Evolutionary conservation across 345 rosid genomes (phyloP).

Genomic region (Alliaria petiolata): DNA sequence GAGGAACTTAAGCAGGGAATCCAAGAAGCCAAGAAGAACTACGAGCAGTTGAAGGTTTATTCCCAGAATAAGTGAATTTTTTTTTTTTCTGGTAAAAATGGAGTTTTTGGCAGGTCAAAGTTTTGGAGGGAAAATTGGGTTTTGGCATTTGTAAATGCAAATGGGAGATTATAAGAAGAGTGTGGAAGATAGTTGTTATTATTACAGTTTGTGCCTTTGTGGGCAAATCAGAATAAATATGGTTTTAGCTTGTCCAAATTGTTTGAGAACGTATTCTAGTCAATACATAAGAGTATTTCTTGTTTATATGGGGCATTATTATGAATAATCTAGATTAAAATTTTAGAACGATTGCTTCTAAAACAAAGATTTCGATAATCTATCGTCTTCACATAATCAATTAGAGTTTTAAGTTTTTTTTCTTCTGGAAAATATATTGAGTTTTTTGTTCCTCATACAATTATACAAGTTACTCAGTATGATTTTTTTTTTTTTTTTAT

Average conservation of each 20-base stretch:
- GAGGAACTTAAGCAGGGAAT: conserved; percentile 45
- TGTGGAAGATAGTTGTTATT: not conserved
- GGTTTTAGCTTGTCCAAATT: not conserved
- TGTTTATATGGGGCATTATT: not conserved
- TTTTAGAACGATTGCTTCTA: not conserved
- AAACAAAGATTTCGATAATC: no score
- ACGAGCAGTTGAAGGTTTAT: conserved; percentile 34
- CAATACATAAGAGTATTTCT: not conserved
- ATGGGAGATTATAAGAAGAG: conserved; percentile 15
- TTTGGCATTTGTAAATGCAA: conserved; percentile 33
- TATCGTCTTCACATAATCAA: no score
- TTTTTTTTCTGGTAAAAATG: not conserved
- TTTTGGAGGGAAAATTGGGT: conserved; percentile 20
- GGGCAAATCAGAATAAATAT: not conserved
- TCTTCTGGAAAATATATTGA: no score
- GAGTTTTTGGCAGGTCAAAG: not conserved
- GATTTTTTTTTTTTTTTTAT: no score
- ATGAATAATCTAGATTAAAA: not conserved
- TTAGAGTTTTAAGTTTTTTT: no score
- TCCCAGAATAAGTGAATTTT: not conserved
- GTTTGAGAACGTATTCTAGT: not conserved
- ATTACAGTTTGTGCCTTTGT: not conserved
- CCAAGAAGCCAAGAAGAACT: conserved; percentile 39
- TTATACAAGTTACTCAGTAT: no score
- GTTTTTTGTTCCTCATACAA: no score